These are phyloP conservation scores for Gilbertella persicaria DNA, from an alignment of 371 early-diverging fungal species.

Conservation along the genomic window DNA sequence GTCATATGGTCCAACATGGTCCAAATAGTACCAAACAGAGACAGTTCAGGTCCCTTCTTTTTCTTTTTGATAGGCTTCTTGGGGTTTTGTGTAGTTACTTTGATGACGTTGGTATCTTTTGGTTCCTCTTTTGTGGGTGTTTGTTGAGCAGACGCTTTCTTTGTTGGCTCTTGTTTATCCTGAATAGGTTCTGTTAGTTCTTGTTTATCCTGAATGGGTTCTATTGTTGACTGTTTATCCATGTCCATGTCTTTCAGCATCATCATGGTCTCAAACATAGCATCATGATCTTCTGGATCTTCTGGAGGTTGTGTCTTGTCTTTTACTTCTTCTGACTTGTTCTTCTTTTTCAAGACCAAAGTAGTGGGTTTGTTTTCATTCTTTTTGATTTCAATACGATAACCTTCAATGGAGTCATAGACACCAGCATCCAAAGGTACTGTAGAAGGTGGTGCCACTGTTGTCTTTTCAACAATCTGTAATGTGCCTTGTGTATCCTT, in stretches of 20 bases:
- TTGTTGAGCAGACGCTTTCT: no score
- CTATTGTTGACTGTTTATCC: slow-evolving; percentile 23
- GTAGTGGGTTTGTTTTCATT: slow-evolving; percentile 33
- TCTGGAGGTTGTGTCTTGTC: not conserved
- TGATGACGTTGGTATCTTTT: slow-evolving; percentile 5
- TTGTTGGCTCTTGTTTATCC: not conserved
- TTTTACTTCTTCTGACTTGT: slow-evolving; percentile 4
- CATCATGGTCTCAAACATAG: slow-evolving; percentile 54
- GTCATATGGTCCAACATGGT: slow-evolving; percentile 53
- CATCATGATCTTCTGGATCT: slow-evolving; percentile 32
- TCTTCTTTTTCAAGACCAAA: slow-evolving; percentile 30
- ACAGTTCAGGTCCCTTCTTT: slow-evolving; percentile 37
- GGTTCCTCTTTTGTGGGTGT: no score
- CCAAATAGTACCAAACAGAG: slow-evolving; percentile 58
- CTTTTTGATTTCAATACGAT: slow-evolving; percentile 28
- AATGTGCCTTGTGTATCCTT: slow-evolving; percentile 12
- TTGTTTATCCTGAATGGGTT: not conserved
- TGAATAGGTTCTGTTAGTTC: not conserved
- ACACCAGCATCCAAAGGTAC: slow-evolving; percentile 7
- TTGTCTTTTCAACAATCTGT: slow-evolving; percentile 35
- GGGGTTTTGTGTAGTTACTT: slow-evolving; percentile 9
- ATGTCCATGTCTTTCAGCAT: slow-evolving; percentile 42
- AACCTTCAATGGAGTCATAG: slow-evolving; percentile 51
- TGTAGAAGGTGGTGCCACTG: not conserved
- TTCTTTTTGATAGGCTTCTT: slow-evolving; percentile 34